phyloP scores from a whole-genome alignment of 2,329 filamentous ascomycete genomes.

The Huntiella moniliformis region DNA sequence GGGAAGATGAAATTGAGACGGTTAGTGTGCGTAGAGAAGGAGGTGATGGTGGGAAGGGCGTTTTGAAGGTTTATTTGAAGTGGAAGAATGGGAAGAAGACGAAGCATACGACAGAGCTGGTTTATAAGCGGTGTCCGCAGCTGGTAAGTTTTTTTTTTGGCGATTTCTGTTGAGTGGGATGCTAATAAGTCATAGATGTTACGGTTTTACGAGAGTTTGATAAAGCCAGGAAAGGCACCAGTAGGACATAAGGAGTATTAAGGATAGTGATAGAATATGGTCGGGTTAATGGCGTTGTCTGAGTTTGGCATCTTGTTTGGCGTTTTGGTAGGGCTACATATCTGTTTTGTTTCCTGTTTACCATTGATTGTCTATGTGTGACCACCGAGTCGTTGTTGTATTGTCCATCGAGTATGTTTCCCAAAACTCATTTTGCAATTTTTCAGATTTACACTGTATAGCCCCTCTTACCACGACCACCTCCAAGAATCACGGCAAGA shows the following conservation, averaged over 20 bases:
- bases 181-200: slow-evolving; percentile 28
- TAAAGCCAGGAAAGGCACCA: slow-evolving; percentile 28
- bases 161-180: not conserved
- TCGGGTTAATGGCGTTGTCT: not conserved
- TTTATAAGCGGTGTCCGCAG: slow-evolving; percentile 63
- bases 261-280: not conserved
- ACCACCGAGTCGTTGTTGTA: no score
- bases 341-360: no score
- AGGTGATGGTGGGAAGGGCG: slow-evolving; percentile 21
- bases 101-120: slow-evolving; percentile 46
- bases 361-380: no score
- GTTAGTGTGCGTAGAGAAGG: slow-evolving; percentile 58
- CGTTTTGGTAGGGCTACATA: not conserved
- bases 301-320: no score
- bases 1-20: slow-evolving; percentile 53
- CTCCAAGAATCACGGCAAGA: slow-evolving; percentile 16
- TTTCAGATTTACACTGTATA: not conserved
- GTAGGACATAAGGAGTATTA: not conserved
- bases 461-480: not conserved
- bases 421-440: no score
- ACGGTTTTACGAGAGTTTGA: slow-evolving; percentile 38
- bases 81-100: slow-evolving; percentile 62
- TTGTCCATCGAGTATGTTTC: no score
- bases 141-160: slow-evolving; percentile 30
- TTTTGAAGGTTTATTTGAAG: slow-evolving; percentile 47